Evolutionary conservation across 2,329 filamentous ascomycete genomes (phyloP), one percentile per base, ranked within the genome.

Genomic region (Penicillium sp.): DNA sequence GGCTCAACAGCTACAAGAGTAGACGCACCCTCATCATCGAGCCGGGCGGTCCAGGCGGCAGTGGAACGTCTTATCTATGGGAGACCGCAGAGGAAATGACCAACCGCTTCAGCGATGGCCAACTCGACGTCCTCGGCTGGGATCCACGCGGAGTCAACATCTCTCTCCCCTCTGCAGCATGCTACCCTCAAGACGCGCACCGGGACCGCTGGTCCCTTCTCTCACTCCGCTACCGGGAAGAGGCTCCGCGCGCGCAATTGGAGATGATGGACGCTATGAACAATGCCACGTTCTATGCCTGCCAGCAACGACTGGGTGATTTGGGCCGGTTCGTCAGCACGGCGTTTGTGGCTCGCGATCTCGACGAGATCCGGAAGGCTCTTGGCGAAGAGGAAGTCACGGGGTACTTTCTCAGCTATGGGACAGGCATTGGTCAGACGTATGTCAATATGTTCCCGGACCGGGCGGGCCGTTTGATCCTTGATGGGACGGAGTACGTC

Each of bases 361-460:
- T 65, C 1, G 61, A 65, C 1, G 59, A 65, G 59, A 65, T 63
- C 15, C 58, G 63, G 39, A 62, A 65, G 22, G 58, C 59, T 10
- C 57, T 63, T 6, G 15, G 38, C 7, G 63, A 65, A 52, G 60
- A 63, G 2, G 53, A 55, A 48, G 61, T 65, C 3, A 60, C 63
- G 0, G 63, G 61, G 3, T 65, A 65, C 25, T 57, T 65, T 8
- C 48, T 65, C 22, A 65, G 63, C 25, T 65, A 65, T 49, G 63
- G 63, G 11, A 65, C 63, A 1, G 63, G 58, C 1, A 64, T 65
- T 35, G 63, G 54, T 4, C 63, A 65, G 53, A 63, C 63, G 25
- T 63, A 63, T 57, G 63, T 58, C 22, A 65, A 60, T 43, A 65
- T 65, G 63, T 65, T 65, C 47, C 63, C 63, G 7, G 31, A 28